Evolutionary conservation across 352 stramenopile species (phyloP), one percentile per base, ranked within the genome.

Genomic region (Pythium vanterpoolii): DNA sequence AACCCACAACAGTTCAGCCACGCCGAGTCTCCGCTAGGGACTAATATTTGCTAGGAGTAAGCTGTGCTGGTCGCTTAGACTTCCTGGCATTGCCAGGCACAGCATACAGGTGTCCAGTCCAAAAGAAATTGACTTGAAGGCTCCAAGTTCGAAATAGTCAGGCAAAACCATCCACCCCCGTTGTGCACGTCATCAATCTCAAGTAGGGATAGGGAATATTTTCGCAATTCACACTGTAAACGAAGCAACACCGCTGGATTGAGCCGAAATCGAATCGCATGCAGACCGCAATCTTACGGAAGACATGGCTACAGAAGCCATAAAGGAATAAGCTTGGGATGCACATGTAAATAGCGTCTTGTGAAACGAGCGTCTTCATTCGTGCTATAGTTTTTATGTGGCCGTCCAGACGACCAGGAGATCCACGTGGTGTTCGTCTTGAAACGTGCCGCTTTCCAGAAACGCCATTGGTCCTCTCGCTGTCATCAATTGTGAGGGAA

Each of bases 291-390:
- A 50, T 30, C 23, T 50, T 26, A 50, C 24, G 8, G 24, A 26
- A 50, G 24, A 50, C 43, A 50, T 50, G 43, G 43, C 23, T 50
- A 50, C 43, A 50, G 23, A 18, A 50, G 43, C 43, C 43, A 50
- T 34, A 16, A 50, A 11, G 13, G 43, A 33, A 50, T 50, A 34
- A 19, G 43, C 43, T 50, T 23, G 16, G 14, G 9, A 10, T 5
- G 43, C 39, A 19, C n/a, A n/a, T n/a, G n/a, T n/a, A 18, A 16
- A 9, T 27, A 26, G 3, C 38, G 5, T 45, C 18, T 45, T 45
- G 18, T 14, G 18, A 7, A 14, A 7, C 39, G 11, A 26, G 11
- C 9, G 14, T 27, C 40, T 9, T 46, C 1, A 27, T 46, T 27
- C n/a, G 21, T 14, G n/a, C 34, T n/a, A 18, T 5, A 16, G 13